These are phyloP conservation scores for Aspergillus indologenus DNA, from an alignment of 495 filamentous ascomycete genomes.

Conservation along the genomic window DNA sequence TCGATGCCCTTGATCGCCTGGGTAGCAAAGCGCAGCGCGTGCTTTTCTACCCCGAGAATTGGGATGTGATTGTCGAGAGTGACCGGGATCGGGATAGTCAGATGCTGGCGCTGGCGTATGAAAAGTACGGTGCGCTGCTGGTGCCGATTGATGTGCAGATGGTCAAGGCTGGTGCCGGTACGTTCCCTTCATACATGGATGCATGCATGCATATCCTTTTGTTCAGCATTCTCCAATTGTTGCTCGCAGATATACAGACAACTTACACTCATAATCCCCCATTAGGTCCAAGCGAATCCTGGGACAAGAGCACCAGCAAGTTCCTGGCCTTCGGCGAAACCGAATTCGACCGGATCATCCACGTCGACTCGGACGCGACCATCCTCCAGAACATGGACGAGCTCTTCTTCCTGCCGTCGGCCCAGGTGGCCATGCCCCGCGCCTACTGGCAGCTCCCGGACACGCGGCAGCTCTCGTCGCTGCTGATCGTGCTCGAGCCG, in stretches of 20 bases:
- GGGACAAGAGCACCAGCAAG: slow-evolving; percentile 66
- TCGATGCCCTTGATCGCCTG: slow-evolving; percentile 58
- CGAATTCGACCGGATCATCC: slow-evolving; percentile 63
- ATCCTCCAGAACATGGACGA: slow-evolving; percentile 68
- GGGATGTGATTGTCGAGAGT: slow-evolving; percentile 42
- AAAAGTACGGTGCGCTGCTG: slow-evolving; percentile 59
- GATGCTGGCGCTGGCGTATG: slow-evolving; percentile 56
- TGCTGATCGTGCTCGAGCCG: slow-evolving; percentile 64
- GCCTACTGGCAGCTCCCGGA: slow-evolving; percentile 67
- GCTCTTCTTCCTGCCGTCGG: slow-evolving; percentile 65
- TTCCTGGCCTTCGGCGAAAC: slow-evolving; percentile 68
- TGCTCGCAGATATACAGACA: not conserved
- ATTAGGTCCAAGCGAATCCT: slow-evolving; percentile 37
- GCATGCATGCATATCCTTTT: not conserved
- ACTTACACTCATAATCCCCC: no score
- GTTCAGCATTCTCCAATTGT: no score
- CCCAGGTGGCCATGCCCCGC: slow-evolving; percentile 60
- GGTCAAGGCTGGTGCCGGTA: slow-evolving; percentile 41
- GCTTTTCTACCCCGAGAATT: slow-evolving; percentile 62
- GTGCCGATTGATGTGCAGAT: slow-evolving; percentile 58
- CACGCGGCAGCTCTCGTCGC: slow-evolving; percentile 52
- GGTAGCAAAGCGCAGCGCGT: slow-evolving; percentile 63
- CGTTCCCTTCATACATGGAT: slow-evolving; percentile 2
- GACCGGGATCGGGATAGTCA: slow-evolving; percentile 48
- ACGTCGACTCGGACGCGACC: slow-evolving; percentile 66